These are phyloP conservation scores for Phanerodontia chrysosporium DNA, from an alignment of 768 basidiomycete genomes.

Conservation along the genomic window DNA sequence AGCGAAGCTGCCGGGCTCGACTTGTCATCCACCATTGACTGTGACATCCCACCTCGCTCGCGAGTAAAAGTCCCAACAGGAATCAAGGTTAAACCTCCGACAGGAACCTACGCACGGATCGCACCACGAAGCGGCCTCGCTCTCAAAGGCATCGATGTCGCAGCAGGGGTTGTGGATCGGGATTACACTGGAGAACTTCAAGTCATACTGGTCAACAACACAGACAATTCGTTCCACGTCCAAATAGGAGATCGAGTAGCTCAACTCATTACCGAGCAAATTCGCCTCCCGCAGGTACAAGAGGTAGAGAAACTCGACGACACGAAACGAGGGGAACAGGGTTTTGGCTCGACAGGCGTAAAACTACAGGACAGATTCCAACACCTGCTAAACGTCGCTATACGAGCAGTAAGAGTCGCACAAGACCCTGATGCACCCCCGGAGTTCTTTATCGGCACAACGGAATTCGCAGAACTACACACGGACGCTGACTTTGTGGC, in stretches of 20 bases:
- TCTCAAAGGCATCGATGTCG: slow-evolving; percentile 6
- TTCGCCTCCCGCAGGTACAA: not conserved
- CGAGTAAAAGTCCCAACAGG: not conserved
- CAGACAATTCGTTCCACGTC: not conserved
- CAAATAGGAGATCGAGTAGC: not conserved
- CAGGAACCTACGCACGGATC: not conserved
- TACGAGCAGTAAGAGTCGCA: not conserved
- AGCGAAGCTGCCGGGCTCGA: not conserved
- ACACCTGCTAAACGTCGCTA: not conserved
- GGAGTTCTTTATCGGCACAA: not conserved
- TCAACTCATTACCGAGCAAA: slow-evolving; percentile 8
- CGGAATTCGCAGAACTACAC: not conserved
- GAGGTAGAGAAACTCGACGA: not conserved
- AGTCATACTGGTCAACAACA: slow-evolving; percentile 11
- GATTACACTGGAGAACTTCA: slow-evolving; percentile 6
- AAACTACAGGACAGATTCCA: not conserved
- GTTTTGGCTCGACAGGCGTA: not conserved
- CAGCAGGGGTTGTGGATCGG: not conserved
- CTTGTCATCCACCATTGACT: not conserved
- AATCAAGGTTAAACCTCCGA: not conserved
- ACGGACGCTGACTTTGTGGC: not conserved
- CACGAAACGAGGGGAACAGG: not conserved
- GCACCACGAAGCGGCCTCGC: not conserved
- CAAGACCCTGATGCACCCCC: not conserved
- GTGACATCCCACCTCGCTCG: not conserved